Base-by-base conservation (phyloP, 768 basidiomycete species). In the Rubroboletus pulcherrimus region DNA sequence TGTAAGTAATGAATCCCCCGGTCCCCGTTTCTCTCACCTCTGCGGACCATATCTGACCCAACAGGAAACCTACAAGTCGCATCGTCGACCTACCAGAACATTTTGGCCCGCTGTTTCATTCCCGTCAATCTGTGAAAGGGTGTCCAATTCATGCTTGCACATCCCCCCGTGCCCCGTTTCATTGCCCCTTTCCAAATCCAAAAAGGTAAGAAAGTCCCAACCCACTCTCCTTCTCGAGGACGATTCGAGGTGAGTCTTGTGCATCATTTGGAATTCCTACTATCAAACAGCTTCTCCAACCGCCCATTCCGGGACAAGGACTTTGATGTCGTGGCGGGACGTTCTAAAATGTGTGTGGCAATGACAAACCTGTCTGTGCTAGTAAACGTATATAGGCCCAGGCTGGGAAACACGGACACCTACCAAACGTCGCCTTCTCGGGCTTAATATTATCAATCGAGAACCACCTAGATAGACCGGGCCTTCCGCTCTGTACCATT, bases 41-140 rank as follows among this genome's bases (percentile, higher is more conserved):
- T 52, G 57, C 19, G 46, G 51, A 39, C 26, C 9, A 14, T 43
- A 33, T 1, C 40, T 30, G 44, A 49, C 53, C 55, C 49, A 53
- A 37, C 51, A 52, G 60, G 63, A 47, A 55, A 48, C 53, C 37
- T 31, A 38, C 54, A 42, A 29, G 44, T 53, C 38, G 42, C 39
- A 52, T 56, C 34, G 52, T 35, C 48, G 45, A 47, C 45, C 43
- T 34, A 30, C 35, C 19, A 29, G 21, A 7, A 19, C 43, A 35
- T 21, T 39, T 15, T 49, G 39, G 12, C 12, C 49, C 29, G 19
- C 51, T 51, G 7, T 33, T 67, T 66, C 66, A 67, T 66, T 62
- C 57, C 66, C 65, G 57, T 65, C 54, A 12, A 11, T 33, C 19
- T 39, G 45, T 30, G 55, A 47, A 43, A 39, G 33, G 49, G 45